Base-by-base conservation (phyloP, 805 yeast species). In the Yamadazyma olivae region DNA sequence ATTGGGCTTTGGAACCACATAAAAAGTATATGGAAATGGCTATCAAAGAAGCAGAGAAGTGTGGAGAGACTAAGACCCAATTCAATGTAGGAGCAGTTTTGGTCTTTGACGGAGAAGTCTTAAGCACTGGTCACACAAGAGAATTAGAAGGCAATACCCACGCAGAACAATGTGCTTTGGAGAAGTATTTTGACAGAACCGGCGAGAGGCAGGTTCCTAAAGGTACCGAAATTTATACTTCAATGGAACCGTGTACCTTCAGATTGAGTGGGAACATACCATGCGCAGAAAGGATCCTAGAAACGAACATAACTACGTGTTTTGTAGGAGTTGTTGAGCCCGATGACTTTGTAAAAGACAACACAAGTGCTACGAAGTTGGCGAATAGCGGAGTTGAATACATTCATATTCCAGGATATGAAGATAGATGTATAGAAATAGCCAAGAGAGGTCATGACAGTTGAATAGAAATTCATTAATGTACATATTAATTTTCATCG, bases 241-340 rank as follows among this genome's bases (percentile, higher is more conserved):
- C 97, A 0, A 93, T 93, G 98, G 99, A 93, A 54, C 99, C 99
- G 1, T 93, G 99, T 55, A 81, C 95, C 5, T 74, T 76, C 38
- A 70, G 99, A 36, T 64, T 91, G 22, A 88, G 96, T 53, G 98
- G 98, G 0, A 90, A 91, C 47, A 50, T 70, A 34, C 96, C 99
- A 0, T 93, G 99, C 59, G 80, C 79, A 2, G 89, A 89, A 42
- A 71, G 98, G 19, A 79, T 93, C 5, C 51, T 90, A 33, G 70
- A 63, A 3, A 57, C 77, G 0, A 46, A 52, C 6, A 81, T 91
- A 41, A 70, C 67, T 15, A 77, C 93, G 0, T 90, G 90, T 17
- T 88, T 83, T 63, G 96, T 91, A 4, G 99, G 98, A 1, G 93
- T 89, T 1, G 54, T 80, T 44, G 99, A 93, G 59, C 99, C 99